Base-by-base conservation (phyloP, 805 yeast species). In the Pichia eremophila region DNA sequence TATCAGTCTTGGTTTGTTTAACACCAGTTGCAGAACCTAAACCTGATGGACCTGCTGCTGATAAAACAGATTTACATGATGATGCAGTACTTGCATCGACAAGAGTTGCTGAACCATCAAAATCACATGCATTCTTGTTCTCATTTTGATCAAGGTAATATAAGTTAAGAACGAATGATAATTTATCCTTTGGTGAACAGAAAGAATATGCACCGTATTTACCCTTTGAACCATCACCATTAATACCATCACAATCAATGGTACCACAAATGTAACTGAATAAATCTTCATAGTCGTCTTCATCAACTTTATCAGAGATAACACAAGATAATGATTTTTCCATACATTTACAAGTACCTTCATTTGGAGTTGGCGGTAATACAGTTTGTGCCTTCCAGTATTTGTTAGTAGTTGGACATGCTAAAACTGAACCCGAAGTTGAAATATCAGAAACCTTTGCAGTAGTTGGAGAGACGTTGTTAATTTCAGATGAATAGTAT, bases 341-440 rank as follows among this genome's bases (percentile, higher is more conserved):
- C 70, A 83, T 70, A 72, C 95, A 85, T 51, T 73, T 68, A 73
- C 93, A 85, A 47, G 76, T 70, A 41, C 63, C 72, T 44, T 73
- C 62, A 58, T 83, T 74, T 54, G 95, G 95, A 46, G 88, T 81
- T 65, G 93, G 95, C 59, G 95, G 95, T 61, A 85, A 72, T 32
- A 59, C 65, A n/a, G 82, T 72, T 32, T 79, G 63, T 47, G 89
- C 93, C 48, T 67, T 66, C 93, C 93, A 85, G 64, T 76, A 57
- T 10, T 64, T 36, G 48, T 68, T 65, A 35, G 70, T 61, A 18
- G 85, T 69, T 53, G 91, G 91, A 63, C 93, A 85, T 35, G 79
- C 58, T 54, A 79, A 64, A n/a, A 65, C 58, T 12, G 66, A 62
- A 17, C 66, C 58, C 10, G 66, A 62, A 37, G 78, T 61, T 22